Percentiles rank a stretch among this genome's conserved stretches.
These are phyloP conservation scores for Beta lomatogona DNA, from an alignment of 179 eudicot genomes.

Conservation along the genomic window DNA sequence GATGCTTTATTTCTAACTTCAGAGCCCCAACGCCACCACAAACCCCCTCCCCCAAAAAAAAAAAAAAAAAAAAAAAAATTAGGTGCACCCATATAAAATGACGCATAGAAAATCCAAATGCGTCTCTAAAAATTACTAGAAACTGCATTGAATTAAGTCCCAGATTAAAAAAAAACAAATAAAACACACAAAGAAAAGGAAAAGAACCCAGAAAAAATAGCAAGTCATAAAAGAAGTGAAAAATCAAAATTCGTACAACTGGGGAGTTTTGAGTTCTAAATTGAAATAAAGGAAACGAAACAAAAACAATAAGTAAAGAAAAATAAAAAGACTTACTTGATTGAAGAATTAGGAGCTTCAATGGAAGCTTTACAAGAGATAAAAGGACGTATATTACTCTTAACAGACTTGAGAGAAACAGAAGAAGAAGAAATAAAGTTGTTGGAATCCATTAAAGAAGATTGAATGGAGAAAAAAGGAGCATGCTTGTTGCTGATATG, in stretches of 20 bases:
- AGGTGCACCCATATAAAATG: background rate
- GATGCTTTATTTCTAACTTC: background rate
- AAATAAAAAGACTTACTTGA: constrained; percentile 7
- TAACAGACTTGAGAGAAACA: constrained; percentile 2
- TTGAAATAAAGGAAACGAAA: background rate
- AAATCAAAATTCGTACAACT: background rate
- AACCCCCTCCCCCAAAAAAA: background rate
- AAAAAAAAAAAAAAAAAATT: too few relatives aligned
- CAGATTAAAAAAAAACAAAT: background rate
- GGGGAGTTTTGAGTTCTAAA: too few relatives aligned
- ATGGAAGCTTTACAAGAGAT: constrained; percentile 28
- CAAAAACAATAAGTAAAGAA: too few relatives aligned
- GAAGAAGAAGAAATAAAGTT: background rate
- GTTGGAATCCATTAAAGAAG: background rate
- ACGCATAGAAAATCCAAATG: background rate
- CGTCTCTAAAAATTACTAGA: background rate
- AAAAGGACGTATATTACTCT: background rate
- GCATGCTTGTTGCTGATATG: background rate
- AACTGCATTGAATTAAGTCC: background rate
- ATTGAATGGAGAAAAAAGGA: constrained; percentile 6
- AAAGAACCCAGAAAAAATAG: background rate
- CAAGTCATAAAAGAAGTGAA: background rate
- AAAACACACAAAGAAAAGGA: background rate
- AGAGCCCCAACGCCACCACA: background rate
- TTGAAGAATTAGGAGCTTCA: constrained; percentile 15